phyloP scores from a whole-genome alignment of 768 basidiomycete genomes.

The Leccinum uliginosum region DNA sequence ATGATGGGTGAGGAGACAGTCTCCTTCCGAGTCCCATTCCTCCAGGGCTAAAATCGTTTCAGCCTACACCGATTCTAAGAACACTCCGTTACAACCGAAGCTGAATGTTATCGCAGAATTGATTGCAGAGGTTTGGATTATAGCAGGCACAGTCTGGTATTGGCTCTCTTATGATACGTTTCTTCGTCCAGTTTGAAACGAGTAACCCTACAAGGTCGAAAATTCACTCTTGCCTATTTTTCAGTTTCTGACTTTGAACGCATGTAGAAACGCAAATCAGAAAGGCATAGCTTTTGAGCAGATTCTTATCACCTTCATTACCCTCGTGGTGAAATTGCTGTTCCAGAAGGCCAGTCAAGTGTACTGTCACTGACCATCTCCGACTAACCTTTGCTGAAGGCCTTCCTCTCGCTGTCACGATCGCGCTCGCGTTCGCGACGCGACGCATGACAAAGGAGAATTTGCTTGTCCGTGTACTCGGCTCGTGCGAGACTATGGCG shows the following conservation, averaged over 20 bases:
- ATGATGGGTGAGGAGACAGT: conserved; percentile 82
- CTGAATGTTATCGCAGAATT: conserved; percentile 91
- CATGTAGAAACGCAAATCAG: conserved; percentile 58
- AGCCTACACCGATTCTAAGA: conserved; percentile 83
- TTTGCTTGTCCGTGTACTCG: conserved; percentile 90
- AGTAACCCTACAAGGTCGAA: conserved; percentile 52
- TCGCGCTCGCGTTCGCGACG: conserved; percentile 95
- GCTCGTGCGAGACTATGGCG: conserved; percentile 98
- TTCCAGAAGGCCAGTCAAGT: conserved; percentile 62
- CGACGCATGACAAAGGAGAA: conserved; percentile 96
- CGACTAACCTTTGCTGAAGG: conserved; percentile 39
- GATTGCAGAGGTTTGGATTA: conserved; percentile 86
- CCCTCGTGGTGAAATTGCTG: conserved; percentile 83
- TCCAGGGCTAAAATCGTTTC: neutral
- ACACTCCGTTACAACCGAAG: conserved; percentile 92
- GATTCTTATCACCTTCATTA: conserved; percentile 92
- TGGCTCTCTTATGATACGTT: conserved; percentile 82
- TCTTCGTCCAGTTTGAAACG: conserved; percentile 82
- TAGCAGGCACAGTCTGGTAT: conserved; percentile 83
- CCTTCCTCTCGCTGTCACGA: conserved; percentile 90
- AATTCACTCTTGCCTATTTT: neutral
- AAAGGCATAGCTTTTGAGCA: conserved; percentile 91
- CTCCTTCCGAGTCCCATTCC: neutral
- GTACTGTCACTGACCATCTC: neutral
- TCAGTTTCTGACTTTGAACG: conserved; percentile 6